These are phyloP conservation scores for Mycena polygramma DNA, from an alignment of 768 basidiomycete genomes.

Conservation along the genomic window DNA sequence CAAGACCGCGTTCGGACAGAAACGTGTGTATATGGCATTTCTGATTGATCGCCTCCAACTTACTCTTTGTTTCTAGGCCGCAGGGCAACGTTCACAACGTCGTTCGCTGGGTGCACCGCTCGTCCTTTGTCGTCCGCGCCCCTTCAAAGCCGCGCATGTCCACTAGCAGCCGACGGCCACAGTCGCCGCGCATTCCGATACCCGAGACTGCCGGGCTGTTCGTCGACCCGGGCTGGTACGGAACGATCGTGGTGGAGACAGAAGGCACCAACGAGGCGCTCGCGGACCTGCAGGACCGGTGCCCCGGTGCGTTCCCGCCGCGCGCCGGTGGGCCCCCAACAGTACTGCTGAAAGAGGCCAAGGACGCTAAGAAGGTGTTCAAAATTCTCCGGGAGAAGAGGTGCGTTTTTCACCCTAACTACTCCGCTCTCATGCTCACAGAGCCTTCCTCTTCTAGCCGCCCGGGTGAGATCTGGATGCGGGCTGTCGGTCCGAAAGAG, in stretches of 20 bases:
- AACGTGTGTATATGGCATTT: slow-evolving; percentile 67
- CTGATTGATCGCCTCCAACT: neutral
- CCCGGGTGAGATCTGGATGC: slow-evolving; percentile 80
- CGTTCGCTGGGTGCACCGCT: slow-evolving; percentile 88
- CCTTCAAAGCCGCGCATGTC: slow-evolving; percentile 51
- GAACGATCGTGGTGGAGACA: slow-evolving; percentile 85
- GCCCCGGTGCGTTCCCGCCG: slow-evolving; percentile 76
- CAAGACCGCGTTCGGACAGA: slow-evolving; percentile 85
- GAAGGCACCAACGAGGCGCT: slow-evolving; percentile 91
- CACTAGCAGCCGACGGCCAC: slow-evolving; percentile 40
- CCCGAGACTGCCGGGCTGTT: slow-evolving; percentile 67
- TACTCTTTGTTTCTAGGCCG: slow-evolving; percentile 59
- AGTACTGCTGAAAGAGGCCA: slow-evolving; percentile 51
- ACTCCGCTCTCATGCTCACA: slow-evolving; percentile 25
- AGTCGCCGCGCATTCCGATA: slow-evolving; percentile 59
- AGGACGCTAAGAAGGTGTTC: slow-evolving; percentile 69
- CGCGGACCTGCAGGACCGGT: slow-evolving; percentile 80
- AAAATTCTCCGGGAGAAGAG: slow-evolving; percentile 84
- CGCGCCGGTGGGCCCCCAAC: slow-evolving; percentile 57
- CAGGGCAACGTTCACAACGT: slow-evolving; percentile 86
- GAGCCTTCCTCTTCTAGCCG: slow-evolving; percentile 58
- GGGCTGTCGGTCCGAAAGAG: slow-evolving; percentile 77
- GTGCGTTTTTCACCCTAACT: slow-evolving; percentile 51
- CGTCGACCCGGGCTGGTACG: slow-evolving; percentile 87
- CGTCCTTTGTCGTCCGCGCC: slow-evolving; percentile 78